Conservation (phyloP, 2,329 filamentous ascomycete species). For the Truncatella angustata region DNA sequence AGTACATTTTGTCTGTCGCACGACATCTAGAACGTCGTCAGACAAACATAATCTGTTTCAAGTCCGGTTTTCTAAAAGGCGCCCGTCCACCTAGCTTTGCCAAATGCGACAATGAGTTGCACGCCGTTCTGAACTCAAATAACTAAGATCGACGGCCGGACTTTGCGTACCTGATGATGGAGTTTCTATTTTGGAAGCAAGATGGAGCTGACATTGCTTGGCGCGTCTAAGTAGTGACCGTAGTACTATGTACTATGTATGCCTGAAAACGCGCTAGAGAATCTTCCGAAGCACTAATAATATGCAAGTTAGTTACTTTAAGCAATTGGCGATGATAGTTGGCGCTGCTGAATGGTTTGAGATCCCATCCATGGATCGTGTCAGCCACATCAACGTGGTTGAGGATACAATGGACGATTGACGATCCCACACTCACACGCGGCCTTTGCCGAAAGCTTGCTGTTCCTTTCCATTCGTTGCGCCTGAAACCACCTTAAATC, state of each 20-base stretch:
- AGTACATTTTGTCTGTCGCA: too few species aligned
- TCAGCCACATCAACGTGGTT: not conserved
- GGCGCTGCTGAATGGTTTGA: not conserved
- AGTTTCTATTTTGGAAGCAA: not conserved
- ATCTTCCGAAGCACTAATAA: slow-evolving; percentile 2
- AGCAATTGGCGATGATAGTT: not conserved
- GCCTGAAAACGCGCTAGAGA: not conserved
- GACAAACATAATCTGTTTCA: not conserved
- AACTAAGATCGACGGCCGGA: not conserved
- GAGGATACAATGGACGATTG: not conserved
- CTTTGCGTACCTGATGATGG: not conserved
- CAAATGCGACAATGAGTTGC: not conserved
- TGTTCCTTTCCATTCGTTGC: too few species aligned
- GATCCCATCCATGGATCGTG: not conserved
- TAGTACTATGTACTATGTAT: too few species aligned
- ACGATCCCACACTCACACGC: not conserved
- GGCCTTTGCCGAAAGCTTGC: too few species aligned
- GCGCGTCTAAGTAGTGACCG: not conserved
- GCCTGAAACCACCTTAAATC: too few species aligned
- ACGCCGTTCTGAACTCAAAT: not conserved
- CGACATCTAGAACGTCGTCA: not conserved
- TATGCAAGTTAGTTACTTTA: not conserved
- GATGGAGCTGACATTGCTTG: not conserved
- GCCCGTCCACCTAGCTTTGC: not conserved
- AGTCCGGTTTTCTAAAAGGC: too few species aligned